phyloP scores from a whole-genome alignment of 495 filamentous ascomycete species.

The Aspergillus incahuasiensis region DNA sequence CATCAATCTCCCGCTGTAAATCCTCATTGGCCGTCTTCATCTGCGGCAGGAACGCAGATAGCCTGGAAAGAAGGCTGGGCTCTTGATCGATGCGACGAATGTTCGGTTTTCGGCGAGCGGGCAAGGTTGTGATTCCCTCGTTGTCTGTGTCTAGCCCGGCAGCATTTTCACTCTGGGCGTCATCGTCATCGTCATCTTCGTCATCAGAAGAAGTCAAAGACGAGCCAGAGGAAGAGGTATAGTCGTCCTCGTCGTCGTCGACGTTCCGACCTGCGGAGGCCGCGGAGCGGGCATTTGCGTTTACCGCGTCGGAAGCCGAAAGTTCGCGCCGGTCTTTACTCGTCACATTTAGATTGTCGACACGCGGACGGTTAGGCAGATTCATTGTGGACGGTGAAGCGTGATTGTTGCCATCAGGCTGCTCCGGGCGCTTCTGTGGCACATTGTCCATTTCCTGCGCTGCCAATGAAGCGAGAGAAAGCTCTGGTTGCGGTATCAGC shows the following conservation, averaged over 20 bases:
- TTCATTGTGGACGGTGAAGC: background rate
- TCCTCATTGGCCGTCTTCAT: conserved; percentile 47
- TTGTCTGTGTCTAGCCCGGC: background rate
- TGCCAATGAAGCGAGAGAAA: conserved; percentile 10
- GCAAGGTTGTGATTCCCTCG: conserved; percentile 12
- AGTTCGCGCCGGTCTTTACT: conserved; percentile 6
- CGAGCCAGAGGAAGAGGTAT: conserved; percentile 37
- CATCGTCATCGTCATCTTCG: conserved; percentile 24
- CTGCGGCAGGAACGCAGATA: conserved; percentile 44
- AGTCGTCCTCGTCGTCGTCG: conserved; percentile 31
- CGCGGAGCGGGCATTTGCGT: background rate
- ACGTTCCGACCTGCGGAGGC: background rate
- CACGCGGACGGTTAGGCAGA: conserved; percentile 1
- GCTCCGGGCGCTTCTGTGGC: conserved; percentile 17
- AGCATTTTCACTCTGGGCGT: conserved; percentile 16
- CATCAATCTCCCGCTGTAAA: conserved; percentile 38
- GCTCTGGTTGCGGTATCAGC: background rate
- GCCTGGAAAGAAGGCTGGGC: conserved; percentile 33
- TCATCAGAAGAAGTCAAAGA: conserved; percentile 20
- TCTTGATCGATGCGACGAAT: conserved; percentile 28
- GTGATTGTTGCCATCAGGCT: conserved; percentile 10
- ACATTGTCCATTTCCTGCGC: conserved; percentile 14
- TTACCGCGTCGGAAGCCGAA: conserved; percentile 3
- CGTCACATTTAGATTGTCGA: conserved; percentile 1
- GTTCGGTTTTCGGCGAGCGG: conserved; percentile 32